Evolutionary conservation across 2,329 filamentous ascomycete species (phyloP), one percentile per base, ranked within the genome.

Genomic region (Cladosporium cucumerinum): DNA sequence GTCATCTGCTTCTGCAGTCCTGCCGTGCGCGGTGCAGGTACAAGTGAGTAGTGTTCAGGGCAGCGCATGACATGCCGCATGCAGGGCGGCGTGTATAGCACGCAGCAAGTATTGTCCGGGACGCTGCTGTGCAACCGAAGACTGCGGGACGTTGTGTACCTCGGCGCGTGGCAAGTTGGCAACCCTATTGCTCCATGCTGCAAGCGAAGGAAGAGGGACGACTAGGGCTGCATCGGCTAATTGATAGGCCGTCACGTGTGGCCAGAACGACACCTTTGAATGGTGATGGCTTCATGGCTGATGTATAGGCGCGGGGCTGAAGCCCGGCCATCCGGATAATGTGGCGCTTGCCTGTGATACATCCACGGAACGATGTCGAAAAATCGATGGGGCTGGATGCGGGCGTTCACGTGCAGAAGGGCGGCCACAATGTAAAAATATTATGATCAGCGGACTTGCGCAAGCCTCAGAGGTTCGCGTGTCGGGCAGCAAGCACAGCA

Each of bases 391-490:
- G 60, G 46, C 59, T 61, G 43, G 57, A 46, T 49, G 48, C 54
- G 21, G 60, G 32, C 23, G 30, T 39, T 54, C 51, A 54, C 51
- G 34, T 55, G 32, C 26, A 16, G 32, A 28, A 43, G 25, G 25
- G 34, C 60, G 30, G 60, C 60, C 60, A 62, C 60, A 62, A 62
- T 62, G 34, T 62, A 25, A 25, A 43, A 39, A 62, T 28, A 62
- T 62, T 54, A 34, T 25, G 60, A 62, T 62, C 60, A 55, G 26
- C 49, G 26, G 49, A 30, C 36, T 58, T 58, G 54, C 32, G 54
- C 54, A 36, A 57, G 54, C 32, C 54, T 26, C 25, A 26, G 32
- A 36, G n/a, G 8, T 21, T 23, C n/a, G 23, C 12, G 23, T 5
- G 48, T 52, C 52, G 43, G 48, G n/a, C 30, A 54, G 48, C 30